Evolutionary conservation across 1,284 basidiomycete genomes (phyloP).

Genomic region (Coniferiporia sulphurascens): DNA sequence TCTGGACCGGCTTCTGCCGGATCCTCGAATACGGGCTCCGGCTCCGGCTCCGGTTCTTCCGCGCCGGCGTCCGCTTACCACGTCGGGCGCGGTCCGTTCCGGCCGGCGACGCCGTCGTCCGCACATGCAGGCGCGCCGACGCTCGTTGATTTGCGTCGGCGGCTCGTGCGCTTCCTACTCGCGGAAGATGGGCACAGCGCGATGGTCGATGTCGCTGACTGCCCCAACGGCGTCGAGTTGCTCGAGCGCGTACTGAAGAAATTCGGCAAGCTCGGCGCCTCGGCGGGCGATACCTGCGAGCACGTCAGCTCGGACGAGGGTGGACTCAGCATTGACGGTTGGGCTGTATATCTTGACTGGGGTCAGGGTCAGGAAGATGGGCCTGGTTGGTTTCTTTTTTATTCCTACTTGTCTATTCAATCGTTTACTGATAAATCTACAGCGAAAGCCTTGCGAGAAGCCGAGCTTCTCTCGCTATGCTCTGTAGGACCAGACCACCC

Average conservation of each 20-base stretch:
- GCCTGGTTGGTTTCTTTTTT: slow-evolving; percentile 39
- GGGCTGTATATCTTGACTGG: slow-evolving; percentile 74
- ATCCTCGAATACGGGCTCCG: no score
- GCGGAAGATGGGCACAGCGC: slow-evolving; percentile 72
- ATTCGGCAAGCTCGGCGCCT: slow-evolving; percentile 63
- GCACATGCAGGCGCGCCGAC: slow-evolving; percentile 43
- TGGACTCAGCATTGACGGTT: slow-evolving; percentile 78
- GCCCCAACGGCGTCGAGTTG: slow-evolving; percentile 76
- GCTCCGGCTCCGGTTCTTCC: neutral
- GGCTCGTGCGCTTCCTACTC: slow-evolving; percentile 82
- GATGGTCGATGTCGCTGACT: slow-evolving; percentile 77
- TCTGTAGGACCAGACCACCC: slow-evolving; percentile 79
- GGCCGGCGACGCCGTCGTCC: slow-evolving; percentile 35
- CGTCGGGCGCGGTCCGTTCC: slow-evolving; percentile 52
- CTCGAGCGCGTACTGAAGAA: slow-evolving; percentile 85
- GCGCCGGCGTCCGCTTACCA: slow-evolving; percentile 33
- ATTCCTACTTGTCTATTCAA: slow-evolving; percentile 11
- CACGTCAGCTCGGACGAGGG: slow-evolving; percentile 55
- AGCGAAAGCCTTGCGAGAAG: slow-evolving; percentile 69
- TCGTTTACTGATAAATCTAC: slow-evolving; percentile 33
- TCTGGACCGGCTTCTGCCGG: no score
- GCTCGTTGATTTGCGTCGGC: slow-evolving; percentile 73
- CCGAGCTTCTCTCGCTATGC: slow-evolving; percentile 81
- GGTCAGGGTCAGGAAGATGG: slow-evolving; percentile 44
- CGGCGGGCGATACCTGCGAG: slow-evolving; percentile 38